A percentile compares a stretch with the other conserved stretches of the same genome.
phyloP scores from a whole-genome alignment of 352 stramenopile species.

The Phytopythium litorale region DNA sequence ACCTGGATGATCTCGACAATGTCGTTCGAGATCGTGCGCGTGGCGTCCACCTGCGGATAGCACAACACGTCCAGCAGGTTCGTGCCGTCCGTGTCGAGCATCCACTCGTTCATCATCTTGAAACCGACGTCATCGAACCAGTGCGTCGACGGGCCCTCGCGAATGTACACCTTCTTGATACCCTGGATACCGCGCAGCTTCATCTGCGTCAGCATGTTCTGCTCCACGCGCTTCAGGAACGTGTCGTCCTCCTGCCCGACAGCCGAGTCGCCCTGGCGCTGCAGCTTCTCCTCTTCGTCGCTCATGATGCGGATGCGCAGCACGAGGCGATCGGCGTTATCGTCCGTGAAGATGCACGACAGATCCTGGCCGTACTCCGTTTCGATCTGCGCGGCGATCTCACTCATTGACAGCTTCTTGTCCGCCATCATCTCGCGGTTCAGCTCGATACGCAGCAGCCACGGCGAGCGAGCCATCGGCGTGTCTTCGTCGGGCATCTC shows the following conservation, averaged over 20 bases:
- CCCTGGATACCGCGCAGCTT: slow-evolving; percentile 96
- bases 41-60: slow-evolving; percentile 96
- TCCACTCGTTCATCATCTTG: slow-evolving; percentile 95
- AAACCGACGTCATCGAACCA: slow-evolving; percentile 96
- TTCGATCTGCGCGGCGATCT: slow-evolving; percentile 95
- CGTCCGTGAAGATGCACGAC: slow-evolving; percentile 96
- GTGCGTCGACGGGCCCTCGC: slow-evolving; percentile 91
- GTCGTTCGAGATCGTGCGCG: slow-evolving; percentile 98
- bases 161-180: slow-evolving; percentile 99
- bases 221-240: slow-evolving; percentile 97
- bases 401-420: slow-evolving; percentile 97
- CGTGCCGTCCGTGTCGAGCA: slow-evolving; percentile 99
- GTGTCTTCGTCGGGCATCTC: slow-evolving; percentile 97
- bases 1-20: slow-evolving; percentile 99
- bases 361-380: slow-evolving; percentile 95
- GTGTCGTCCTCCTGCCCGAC: slow-evolving; percentile 92
- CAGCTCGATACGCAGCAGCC: slow-evolving; percentile 98
- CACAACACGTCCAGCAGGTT: slow-evolving; percentile 98
- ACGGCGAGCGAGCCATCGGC: slow-evolving; percentile 92
- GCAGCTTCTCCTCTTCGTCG: slow-evolving; percentile 88
- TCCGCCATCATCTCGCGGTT: slow-evolving; percentile 97
- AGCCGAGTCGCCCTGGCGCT: slow-evolving; percentile 76
- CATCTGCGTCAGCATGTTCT: slow-evolving; percentile 96
- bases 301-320: slow-evolving; percentile 97
- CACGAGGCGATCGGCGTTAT: slow-evolving; percentile 97